A percentile compares a stretch with the other conserved stretches of the same genome.
Evolutionary conservation across 768 basidiomycete species (phyloP).

Genomic region (Panaeolus papilionaceus): DNA sequence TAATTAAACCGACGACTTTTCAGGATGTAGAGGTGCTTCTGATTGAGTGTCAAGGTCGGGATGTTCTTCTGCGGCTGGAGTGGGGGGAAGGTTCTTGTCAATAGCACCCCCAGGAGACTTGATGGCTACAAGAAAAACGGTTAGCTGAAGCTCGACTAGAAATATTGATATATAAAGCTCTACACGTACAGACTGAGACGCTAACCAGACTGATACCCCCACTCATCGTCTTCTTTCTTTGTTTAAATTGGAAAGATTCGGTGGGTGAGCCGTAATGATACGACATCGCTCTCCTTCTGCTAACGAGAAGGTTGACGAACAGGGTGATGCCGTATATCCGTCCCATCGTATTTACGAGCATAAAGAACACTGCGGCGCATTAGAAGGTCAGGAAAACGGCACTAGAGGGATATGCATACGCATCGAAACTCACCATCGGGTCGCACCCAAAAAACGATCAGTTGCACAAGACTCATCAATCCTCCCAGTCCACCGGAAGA

Average conservation of each 20-base stretch:
- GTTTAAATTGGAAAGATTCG: background rate
- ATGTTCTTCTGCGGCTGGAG: background rate
- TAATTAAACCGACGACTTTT: background rate
- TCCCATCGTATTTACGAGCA: slow-evolving; percentile 29
- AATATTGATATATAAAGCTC: background rate
- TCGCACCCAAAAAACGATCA: slow-evolving; percentile 28
- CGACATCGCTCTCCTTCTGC: slow-evolving; percentile 21
- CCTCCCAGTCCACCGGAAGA: slow-evolving; percentile 31
- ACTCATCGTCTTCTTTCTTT: slow-evolving; percentile 2
- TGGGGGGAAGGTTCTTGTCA: background rate
- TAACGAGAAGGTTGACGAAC: slow-evolving; percentile 31
- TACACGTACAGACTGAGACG: background rate
- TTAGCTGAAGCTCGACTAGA: background rate
- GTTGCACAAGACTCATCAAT: slow-evolving; percentile 25
- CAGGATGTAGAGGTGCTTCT: background rate
- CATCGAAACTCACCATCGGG: slow-evolving; percentile 23
- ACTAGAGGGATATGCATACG: background rate
- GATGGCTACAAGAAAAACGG: background rate
- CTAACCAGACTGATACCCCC: slow-evolving; percentile 8
- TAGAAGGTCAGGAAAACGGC: background rate
- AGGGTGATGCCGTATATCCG: slow-evolving; percentile 31
- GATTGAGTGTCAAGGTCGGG: slow-evolving; percentile 8
- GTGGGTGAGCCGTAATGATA: background rate
- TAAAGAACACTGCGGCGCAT: slow-evolving; percentile 26
- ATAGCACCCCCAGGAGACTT: background rate